Evolutionary conservation across 2,329 filamentous ascomycete genomes (phyloP), one percentile per base, ranked within the genome.

Genomic region (Aureobasidium sp.): DNA sequence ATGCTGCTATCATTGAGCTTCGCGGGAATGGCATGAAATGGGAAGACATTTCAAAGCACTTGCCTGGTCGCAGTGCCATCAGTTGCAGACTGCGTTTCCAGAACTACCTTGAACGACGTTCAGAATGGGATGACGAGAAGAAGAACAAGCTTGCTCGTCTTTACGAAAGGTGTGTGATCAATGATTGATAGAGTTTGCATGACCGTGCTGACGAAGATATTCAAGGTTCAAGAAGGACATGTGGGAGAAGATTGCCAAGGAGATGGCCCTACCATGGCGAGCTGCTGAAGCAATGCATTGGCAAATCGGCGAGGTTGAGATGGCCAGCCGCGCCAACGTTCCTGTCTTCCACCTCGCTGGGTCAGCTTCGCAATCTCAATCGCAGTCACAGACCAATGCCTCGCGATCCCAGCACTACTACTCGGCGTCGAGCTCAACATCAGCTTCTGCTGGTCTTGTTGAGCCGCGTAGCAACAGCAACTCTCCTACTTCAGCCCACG

Each of bases 221-320:
- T 22, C 8, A 66, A 97, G 91, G 70, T 95, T 96, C 76, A 96
- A 96, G 71, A 83, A 88, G 58, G 90, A 97, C 66, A 97, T 97
- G 89, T 98, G 91, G 91, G 84, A 88, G 56, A 93, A 91, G 64
- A 87, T 97, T 19, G 90, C 90, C 37, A 89, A 93, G 68, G 91
- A 97, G 70, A 91, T 98, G 84, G 84, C 84, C 25, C 85, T 96
- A 54, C 93, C 91, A 30, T 97, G 91, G 91, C 81, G 93, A 64
- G 90, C 93, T 16, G 91, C 88, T 42, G 91, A 98, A 71, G 90
- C 89, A 4, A 96, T 96, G 90, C 93, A 97, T 71, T 98, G 93
- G 91, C 87, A 95, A 65, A 77, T 98, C 53, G 91, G 91, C 58
- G 89, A 95, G 68, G 77, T 84, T 61, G 93, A 97, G 63, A 97